A percentile compares a stretch with the other conserved stretches of the same genome.
These are phyloP conservation scores for Ceratobasidium sp. DNA, from an alignment of 1,284 basidiomycete genomes.

Conservation along the genomic window DNA sequence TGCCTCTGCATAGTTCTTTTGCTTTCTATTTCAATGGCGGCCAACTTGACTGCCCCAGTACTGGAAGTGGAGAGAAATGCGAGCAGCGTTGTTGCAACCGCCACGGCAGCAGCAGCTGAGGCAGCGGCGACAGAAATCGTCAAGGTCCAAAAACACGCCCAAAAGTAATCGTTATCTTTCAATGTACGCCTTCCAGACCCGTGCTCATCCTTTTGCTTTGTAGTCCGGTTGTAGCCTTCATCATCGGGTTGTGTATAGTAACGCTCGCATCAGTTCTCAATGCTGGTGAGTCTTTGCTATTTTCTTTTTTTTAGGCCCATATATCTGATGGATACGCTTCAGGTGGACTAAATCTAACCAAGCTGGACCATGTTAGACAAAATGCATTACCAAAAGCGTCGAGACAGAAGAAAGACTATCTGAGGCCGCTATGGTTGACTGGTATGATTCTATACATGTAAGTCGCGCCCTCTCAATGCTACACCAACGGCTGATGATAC, in stretches of 20 bases:
- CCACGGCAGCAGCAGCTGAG: constrained; percentile 14
- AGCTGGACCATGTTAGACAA: constrained; percentile 73
- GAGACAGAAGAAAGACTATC: constrained; percentile 66
- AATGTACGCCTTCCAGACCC: not conserved
- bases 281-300: constrained; percentile 55
- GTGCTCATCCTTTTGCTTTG: constrained; percentile 1
- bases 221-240: constrained; percentile 69
- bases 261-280: constrained; percentile 79
- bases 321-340: not conserved
- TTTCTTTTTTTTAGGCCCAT: not conserved
- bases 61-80: not conserved
- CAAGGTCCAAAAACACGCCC: constrained; percentile 12
- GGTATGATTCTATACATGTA: constrained; percentile 83
- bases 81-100: not conserved
- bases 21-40: not conserved
- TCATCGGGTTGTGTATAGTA: constrained; percentile 77
- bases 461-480: constrained; percentile 46
- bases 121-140: constrained; percentile 8
- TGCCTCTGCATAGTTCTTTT: constrained; percentile 1
- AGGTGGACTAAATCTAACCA: constrained; percentile 78
- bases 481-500: constrained; percentile 39
- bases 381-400: constrained; percentile 71
- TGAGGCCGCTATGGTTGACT: constrained; percentile 79
- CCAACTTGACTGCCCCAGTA: not conserved
- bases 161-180: constrained; percentile 8